phyloP scores from a whole-genome alignment of 176 grass and related monocot genomes.

The Chrysopogon serrulatus region DNA sequence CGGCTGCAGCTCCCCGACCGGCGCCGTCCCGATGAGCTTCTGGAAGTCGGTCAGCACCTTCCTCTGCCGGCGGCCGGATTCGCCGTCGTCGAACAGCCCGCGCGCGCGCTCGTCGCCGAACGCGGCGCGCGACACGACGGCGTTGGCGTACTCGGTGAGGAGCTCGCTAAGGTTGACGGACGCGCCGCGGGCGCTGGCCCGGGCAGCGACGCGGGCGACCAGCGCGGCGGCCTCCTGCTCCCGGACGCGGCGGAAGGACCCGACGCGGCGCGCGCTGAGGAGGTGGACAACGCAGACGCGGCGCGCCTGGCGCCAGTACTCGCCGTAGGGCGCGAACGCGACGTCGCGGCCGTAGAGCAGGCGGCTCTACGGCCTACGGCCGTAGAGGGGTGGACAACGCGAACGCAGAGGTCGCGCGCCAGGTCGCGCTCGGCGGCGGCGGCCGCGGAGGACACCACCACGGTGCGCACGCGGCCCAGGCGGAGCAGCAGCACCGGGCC shows the following conservation, averaged over 20 bases:
- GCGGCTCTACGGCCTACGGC: conserved; percentile 16
- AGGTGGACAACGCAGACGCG: conserved; percentile 49
- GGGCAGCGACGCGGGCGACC: not conserved
- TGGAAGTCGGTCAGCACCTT: not conserved
- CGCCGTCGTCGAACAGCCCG: not conserved
- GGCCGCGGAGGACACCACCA: conserved; percentile 48
- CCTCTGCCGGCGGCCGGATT: not conserved
- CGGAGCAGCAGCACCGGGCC: conserved; percentile 57
- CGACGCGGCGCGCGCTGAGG: conserved; percentile 19
- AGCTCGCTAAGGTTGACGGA: not conserved
- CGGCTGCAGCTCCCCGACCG: conserved; percentile 28
- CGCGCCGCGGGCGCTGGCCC: not conserved
- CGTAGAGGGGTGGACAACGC: no score
- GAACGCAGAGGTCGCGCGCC: no score
- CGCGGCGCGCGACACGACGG: not conserved
- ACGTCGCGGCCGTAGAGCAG: conserved; percentile 46
- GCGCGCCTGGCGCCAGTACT: conserved; percentile 52
- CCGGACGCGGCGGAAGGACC: conserved; percentile 19
- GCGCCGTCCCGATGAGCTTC: not conserved
- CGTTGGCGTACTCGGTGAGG: conserved; percentile 2
- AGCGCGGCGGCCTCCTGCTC: conserved; percentile 25
- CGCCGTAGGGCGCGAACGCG: conserved; percentile 52
- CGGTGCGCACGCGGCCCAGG: conserved; percentile 31
- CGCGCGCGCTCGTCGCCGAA: not conserved
- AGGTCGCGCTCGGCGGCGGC: conserved; percentile 50